Evolutionary conservation across 2,329 filamentous ascomycete genomes (phyloP).

Genomic region (Colletotrichum sp.): DNA sequence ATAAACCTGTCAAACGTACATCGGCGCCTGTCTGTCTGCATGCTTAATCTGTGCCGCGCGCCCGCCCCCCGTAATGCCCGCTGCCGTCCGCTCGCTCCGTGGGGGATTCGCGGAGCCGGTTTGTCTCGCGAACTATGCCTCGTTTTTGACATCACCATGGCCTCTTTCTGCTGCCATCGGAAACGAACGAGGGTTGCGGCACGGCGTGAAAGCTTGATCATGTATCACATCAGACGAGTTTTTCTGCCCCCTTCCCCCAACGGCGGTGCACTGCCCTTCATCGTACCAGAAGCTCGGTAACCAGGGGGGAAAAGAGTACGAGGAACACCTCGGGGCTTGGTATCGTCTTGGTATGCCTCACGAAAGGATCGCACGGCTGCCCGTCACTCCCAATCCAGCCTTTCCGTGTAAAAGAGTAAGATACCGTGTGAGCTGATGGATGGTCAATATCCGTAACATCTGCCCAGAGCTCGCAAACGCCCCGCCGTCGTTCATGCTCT

Average conservation of each 20-base stretch:
- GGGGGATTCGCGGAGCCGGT: not conserved
- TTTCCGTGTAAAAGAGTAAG: not conserved
- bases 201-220: not conserved
- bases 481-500: not conserved
- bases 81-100: not conserved
- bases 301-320: not conserved
- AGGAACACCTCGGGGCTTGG: not conserved
- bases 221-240: constrained; percentile 6
- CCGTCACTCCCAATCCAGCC: not conserved
- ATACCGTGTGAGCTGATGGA: not conserved
- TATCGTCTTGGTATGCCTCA: not conserved
- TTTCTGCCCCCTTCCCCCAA: not conserved
- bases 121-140: not conserved
- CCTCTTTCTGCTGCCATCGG: not conserved
- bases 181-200: not conserved
- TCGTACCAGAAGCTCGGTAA: not conserved
- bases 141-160: not conserved
- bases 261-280: not conserved
- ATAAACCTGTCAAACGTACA: not conserved
- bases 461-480: not conserved
- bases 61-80: not conserved
- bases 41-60: not conserved
- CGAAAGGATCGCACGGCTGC: not conserved
- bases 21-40: not conserved
- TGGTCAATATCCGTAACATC: not conserved